A percentile compares a stretch with the other conserved stretches of the same genome.
These are phyloP conservation scores for Cryptosporidium tyzzeri DNA, from an alignment of 169 alveolate genomes.

Conservation along the genomic window DNA sequence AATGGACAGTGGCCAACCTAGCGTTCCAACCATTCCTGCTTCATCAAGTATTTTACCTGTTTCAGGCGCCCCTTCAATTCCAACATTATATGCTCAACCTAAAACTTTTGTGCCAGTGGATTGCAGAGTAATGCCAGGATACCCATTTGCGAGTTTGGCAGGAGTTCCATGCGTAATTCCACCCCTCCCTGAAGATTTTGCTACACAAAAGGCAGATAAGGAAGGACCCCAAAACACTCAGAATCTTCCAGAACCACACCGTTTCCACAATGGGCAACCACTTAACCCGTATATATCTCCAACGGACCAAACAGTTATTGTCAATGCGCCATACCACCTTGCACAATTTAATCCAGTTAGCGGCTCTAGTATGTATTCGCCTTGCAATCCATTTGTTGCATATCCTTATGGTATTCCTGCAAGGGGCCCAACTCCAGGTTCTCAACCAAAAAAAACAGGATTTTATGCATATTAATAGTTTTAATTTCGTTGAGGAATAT, in stretches of 20 bases:
- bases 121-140: constrained; percentile 77
- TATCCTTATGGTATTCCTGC: constrained; percentile 76
- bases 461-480: constrained; percentile 67
- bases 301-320: constrained; percentile 70
- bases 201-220: constrained; percentile 11
- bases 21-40: constrained; percentile 73
- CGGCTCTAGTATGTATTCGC: constrained; percentile 74
- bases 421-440: constrained; percentile 68
- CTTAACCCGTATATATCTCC: constrained; percentile 74
- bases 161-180: constrained; percentile 77
- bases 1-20: constrained; percentile 75
- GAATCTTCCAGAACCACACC: constrained; percentile 71
- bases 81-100: constrained; percentile 74
- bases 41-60: constrained; percentile 62
- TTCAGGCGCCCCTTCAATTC: constrained; percentile 74
- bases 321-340: constrained; percentile 73
- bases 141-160: constrained; percentile 74
- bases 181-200: constrained; percentile 62
- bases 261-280: constrained; percentile 76
- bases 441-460: constrained; percentile 75
- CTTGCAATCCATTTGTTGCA: constrained; percentile 74
- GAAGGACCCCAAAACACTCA: constrained; percentile 48
- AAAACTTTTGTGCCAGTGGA: constrained; percentile 74
- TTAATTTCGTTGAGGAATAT: not conserved
- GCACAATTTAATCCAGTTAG: constrained; percentile 75